Base-by-base conservation (phyloP, 495 filamentous ascomycete species). In the Chaetomium cochliodes region DNA sequence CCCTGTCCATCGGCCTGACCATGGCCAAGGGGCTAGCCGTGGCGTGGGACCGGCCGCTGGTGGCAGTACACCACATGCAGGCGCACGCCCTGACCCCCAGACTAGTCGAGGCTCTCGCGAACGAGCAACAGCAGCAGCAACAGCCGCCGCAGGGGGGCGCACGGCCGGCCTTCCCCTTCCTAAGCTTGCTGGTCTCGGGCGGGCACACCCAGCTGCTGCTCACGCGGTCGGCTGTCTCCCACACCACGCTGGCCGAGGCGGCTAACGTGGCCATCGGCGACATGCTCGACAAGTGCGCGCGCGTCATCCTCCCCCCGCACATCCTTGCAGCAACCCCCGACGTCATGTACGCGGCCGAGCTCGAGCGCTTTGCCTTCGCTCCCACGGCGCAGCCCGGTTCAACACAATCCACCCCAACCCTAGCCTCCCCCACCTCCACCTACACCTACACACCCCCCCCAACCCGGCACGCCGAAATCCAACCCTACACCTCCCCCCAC, bases 21-120 rank as follows among this genome's bases (percentile, higher is more conserved):
- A 89, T 85, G 2, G 94, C 92, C 20, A 97, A 98, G 75, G 94
- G 90, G 2, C 84, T 98, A 5, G 88, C 93, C 1, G 77, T 90
- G 28, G 92, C 89, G 41, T 93, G 89, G 90, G 82, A 88, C 56
- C 79, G 92, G 3, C 92, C 93, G 3, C 76, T 98, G 30, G 72
- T 97, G 3, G 94, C 85, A 0, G 91, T 97, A 0, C 87, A 98
- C 70, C 94, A 98, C 74, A 98, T 98, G 94, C 93, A 97, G 72
- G 94, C 93, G 16, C 94, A 98, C 74, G 86, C 93, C 3, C 74
- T 98, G 54, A 98, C 94, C 7, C 90, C 93, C 8, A 84, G 90
- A 3, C 85, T 98, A n/a, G 86, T 91, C 2, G 74, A 80, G 12
- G 89, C 89, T 3, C 74, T 96, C 41, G 20, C 46, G 46, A 37